Evolutionary conservation across 805 yeast species (phyloP), one percentile per base, ranked within the genome.

Genomic region (Suhomyces sp.): DNA sequence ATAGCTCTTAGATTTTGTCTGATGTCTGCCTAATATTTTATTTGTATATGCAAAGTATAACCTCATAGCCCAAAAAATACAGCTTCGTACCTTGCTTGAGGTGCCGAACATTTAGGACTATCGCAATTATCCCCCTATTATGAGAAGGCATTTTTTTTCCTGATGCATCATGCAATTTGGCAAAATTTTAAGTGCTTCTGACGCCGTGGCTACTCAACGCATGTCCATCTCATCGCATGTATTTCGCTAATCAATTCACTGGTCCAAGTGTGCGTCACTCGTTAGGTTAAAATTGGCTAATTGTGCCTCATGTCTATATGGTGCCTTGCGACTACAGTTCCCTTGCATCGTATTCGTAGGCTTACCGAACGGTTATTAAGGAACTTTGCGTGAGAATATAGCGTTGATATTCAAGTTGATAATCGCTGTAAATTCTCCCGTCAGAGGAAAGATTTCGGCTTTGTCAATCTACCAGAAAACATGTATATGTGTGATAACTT

Each of bases 1-100:
- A 27, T 31, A 3, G 8, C 17, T 13, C 17, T 13, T 1, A 31
- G 9, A 31, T 31, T 31, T 31, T 31, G 17, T n/a, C 35, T n/a
- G 35, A 31, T 31, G 35, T 31, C 35, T 31, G 35, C 35, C 15
- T 31, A n/a, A 31, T 31, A 31, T n/a, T n/a, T n/a, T 31, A n/a
- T 4, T 6, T n/a, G 35, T 17, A 31, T n/a, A 31, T 31, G 35
- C 35, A n/a, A 31, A 39, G 19, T 19, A 39, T 9, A 5, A 5
- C n/a, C 3, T 19, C 17, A 19, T 12, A 37, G 43, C 22, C 17
- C 35, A 29, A 13, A 29, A 29, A 13, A 29, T 29, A 31, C 24
- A 20, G 43, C 43, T 27, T 19, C 27, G 46, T 44, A 44, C 46
- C 46, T 44, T 44, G 46, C 46, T 25, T 44, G 19, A 44, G 13